These are phyloP conservation scores for Rhizophlyctis rosea DNA, from an alignment of 192 early-diverging fungal genomes.

Conservation along the genomic window DNA sequence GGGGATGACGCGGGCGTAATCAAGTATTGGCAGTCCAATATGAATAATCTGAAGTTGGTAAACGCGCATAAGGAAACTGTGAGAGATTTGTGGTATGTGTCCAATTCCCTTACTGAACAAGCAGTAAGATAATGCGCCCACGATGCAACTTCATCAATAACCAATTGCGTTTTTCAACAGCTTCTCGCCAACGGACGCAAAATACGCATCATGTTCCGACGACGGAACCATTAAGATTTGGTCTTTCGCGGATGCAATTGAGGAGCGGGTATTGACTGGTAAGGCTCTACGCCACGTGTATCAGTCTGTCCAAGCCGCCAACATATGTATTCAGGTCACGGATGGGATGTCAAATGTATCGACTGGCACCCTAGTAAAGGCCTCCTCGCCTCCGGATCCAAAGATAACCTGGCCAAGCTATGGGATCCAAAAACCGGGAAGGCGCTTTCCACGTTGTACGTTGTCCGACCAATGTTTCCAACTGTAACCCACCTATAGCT, in stretches of 20 bases:
- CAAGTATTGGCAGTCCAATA: conserved; percentile 97
- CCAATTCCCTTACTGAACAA: too few relatives aligned
- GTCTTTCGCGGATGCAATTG: conserved; percentile 82
- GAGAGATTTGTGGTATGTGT: conserved; percentile 72
- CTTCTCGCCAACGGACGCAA: conserved; percentile 88
- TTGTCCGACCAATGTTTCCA: background rate
- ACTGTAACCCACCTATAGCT: too few relatives aligned
- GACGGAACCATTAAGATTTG: conserved; percentile 96
- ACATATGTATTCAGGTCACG: conserved; percentile 65
- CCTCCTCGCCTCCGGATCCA: conserved; percentile 88
- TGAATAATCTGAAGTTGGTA: conserved; percentile 89
- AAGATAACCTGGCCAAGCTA: conserved; percentile 92
- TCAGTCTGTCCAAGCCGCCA: too few relatives aligned
- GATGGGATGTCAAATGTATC: conserved; percentile 94
- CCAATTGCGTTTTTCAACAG: conserved; percentile 37
- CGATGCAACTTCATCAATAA: background rate
- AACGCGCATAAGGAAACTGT: conserved; percentile 85
- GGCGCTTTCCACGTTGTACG: conserved; percentile 78
- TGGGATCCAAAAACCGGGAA: conserved; percentile 96
- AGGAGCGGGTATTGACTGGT: conserved; percentile 73
- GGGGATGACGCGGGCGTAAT: conserved; percentile 88
- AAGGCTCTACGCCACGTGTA: too few relatives aligned
- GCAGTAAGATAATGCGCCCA: background rate
- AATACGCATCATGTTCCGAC: conserved; percentile 94
- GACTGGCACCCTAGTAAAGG: conserved; percentile 97